phyloP scores from a whole-genome alignment of 2,329 filamentous ascomycete species.

The Didymella segeticola region DNA sequence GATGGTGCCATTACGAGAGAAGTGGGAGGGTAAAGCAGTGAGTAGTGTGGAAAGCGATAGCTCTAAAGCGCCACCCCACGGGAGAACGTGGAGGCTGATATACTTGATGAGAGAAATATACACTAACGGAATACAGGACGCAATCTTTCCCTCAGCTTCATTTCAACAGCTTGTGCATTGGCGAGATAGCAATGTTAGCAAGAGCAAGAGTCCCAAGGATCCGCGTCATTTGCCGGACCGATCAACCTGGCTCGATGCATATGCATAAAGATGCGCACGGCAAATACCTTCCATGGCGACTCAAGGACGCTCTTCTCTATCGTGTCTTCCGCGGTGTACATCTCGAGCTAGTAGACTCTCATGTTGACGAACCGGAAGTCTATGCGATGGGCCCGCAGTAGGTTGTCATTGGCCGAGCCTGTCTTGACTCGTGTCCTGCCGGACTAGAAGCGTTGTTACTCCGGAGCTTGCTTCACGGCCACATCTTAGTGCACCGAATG shows the following conservation, averaged over 20 bases:
- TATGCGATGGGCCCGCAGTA: constrained; percentile 14
- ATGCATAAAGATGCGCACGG: constrained; percentile 44
- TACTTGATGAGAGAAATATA: constrained; percentile 39
- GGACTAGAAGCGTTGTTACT: constrained; percentile 36
- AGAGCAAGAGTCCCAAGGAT: constrained; percentile 37
- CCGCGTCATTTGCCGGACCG: constrained; percentile 50
- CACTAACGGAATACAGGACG: constrained; percentile 38
- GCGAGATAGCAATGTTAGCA: constrained; percentile 46
- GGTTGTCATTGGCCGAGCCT: constrained; percentile 25
- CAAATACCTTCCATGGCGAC: constrained; percentile 37
- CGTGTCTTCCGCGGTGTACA: constrained; percentile 39
- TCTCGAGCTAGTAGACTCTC: constrained; percentile 47
- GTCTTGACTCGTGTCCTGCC: constrained; percentile 40
- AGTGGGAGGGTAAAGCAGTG: constrained; percentile 24
- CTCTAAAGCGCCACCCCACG: constrained; percentile 45
- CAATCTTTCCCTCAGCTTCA: constrained; percentile 31
- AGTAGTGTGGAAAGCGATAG: constrained; percentile 35
- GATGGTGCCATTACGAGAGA: constrained; percentile 51
- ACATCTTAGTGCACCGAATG: constrained; percentile 26
- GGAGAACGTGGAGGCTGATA: constrained; percentile 48
- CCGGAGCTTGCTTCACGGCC: constrained; percentile 31
- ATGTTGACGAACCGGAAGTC: constrained; percentile 31
- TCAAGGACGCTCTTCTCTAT: constrained; percentile 45
- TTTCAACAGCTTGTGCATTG: constrained; percentile 42
- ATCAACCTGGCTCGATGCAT: constrained; percentile 46